Conservation (phyloP, 352 stramenopile genomes). For the Phytophthora quininea region DNA sequence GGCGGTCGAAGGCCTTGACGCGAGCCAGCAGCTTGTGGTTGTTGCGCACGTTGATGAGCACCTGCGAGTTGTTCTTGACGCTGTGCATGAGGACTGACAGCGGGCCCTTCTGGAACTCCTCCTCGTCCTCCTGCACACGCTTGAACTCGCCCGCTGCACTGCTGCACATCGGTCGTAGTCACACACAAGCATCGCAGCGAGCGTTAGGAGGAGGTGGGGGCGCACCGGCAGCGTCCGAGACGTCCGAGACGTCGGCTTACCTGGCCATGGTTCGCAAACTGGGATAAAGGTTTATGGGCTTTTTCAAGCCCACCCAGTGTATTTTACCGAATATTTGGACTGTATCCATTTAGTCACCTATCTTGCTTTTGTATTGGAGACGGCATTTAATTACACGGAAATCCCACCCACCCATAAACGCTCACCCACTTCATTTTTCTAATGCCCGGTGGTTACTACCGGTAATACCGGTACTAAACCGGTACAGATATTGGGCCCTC, state of each 20-base stretch:
- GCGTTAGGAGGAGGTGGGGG: neutral
- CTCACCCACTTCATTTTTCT: too few species aligned
- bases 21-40: constrained; percentile 99
- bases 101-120: constrained; percentile 96
- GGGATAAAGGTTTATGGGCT: neutral
- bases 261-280: constrained; percentile 20
- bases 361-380: too few species aligned
- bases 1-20: constrained; percentile 99
- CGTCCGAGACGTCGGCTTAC: constrained; percentile 3
- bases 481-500: too few species aligned
- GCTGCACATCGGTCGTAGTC: constrained; percentile 3
- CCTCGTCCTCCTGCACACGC: constrained; percentile 88
- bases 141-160: constrained; percentile 72
- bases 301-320: constrained; percentile 18
- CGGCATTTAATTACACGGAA: too few species aligned
- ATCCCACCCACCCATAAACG: too few species aligned
- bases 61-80: constrained; percentile 98
- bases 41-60: constrained; percentile 99
- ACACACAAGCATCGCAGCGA: constrained; percentile 9
- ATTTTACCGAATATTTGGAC: too few species aligned
- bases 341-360: too few species aligned
- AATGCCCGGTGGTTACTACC: too few species aligned
- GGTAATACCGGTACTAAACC: too few species aligned
- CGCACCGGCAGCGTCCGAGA: too few species aligned
- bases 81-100: constrained; percentile 98